A percentile compares a stretch with the other conserved stretches of the same genome.
Evolutionary conservation across 2,329 filamentous ascomycete genomes (phyloP).

Genomic region (Coleophoma cylindrospora): DNA sequence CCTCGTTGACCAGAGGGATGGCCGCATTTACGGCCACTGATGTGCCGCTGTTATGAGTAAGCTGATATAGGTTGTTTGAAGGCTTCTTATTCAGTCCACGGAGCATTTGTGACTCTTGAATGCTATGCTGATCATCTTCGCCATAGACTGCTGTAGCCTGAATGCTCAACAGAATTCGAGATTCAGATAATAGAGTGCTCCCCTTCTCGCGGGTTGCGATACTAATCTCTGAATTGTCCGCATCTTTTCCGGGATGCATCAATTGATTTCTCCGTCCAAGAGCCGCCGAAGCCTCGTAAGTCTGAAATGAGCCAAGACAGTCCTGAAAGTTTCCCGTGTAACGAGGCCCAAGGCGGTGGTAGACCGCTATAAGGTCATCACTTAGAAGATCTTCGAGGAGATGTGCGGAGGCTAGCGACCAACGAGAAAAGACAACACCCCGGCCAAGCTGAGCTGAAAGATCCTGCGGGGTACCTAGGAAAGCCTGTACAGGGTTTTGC

Average conservation of each 20-base stretch:
- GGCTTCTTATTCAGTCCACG: constrained; percentile 71
- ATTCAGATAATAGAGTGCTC: constrained; percentile 74
- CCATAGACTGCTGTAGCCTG: constrained; percentile 76
- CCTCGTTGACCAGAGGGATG: constrained; percentile 82
- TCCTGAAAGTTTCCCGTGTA: constrained; percentile 98
- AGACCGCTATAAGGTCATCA: constrained; percentile 87
- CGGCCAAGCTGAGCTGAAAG: constrained; percentile 72
- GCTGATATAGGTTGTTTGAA: constrained; percentile 60
- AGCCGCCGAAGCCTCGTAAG: constrained; percentile 87
- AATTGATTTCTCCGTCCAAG: constrained; percentile 89
- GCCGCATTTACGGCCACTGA: constrained; percentile 85
- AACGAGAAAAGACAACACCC: constrained; percentile 70
- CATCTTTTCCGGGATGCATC: constrained; percentile 78
- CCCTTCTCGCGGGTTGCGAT: constrained; percentile 83
- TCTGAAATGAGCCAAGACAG: constrained; percentile 91
- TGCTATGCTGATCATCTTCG: constrained; percentile 69
- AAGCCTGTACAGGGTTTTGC: constrained; percentile 75
- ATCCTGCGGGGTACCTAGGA: constrained; percentile 87
- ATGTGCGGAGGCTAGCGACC: constrained; percentile 87
- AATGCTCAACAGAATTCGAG: constrained; percentile 76
- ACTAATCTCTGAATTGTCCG: constrained; percentile 82
- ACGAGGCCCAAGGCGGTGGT: constrained; percentile 81
- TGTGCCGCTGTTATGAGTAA: constrained; percentile 69
- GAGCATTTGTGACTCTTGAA: constrained; percentile 69
- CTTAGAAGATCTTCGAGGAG: constrained; percentile 83